Evolutionary conservation across 208 protist species (phyloP).

Genomic region (Zelonia costaricensis): DNA sequence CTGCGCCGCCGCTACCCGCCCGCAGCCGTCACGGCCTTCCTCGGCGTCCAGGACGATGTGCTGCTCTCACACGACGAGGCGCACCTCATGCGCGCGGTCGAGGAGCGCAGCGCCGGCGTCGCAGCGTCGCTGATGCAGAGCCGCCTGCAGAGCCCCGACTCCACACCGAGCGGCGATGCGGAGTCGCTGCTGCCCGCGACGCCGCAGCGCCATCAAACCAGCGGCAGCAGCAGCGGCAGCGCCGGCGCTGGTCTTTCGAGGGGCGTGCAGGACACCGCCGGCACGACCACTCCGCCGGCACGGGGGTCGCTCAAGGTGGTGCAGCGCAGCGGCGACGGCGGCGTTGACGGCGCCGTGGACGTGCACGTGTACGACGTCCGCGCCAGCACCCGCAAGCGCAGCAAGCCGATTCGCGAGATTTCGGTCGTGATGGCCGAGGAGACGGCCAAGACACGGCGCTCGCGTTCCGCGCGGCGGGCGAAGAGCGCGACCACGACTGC

Average conservation of each 20-base stretch:
- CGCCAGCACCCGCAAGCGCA: slow-evolving; percentile 49
- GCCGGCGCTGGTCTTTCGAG: too few species aligned
- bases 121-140: slow-evolving; percentile 62
- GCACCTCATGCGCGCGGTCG: slow-evolving; percentile 74
- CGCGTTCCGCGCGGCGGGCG: slow-evolving; percentile 8
- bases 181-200: slow-evolving; percentile 4
- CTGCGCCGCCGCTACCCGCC: slow-evolving; percentile 74
- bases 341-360: slow-evolving; percentile 53
- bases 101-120: slow-evolving; percentile 81
- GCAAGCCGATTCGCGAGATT: slow-evolving; percentile 82
- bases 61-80: slow-evolving; percentile 79
- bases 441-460: slow-evolving; percentile 42
- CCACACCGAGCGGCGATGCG: not conserved
- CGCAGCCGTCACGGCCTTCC: slow-evolving; percentile 60
- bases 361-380: slow-evolving; percentile 90
- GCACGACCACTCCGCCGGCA: slow-evolving; percentile 9
- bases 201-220: slow-evolving; percentile 6
- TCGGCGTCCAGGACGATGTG: slow-evolving; percentile 88
- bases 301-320: slow-evolving; percentile 73
- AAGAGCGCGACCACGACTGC: slow-evolving; percentile 3
- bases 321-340: slow-evolving; percentile 43
- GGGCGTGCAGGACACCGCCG: not conserved
- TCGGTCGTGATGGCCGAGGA: slow-evolving; percentile 79
- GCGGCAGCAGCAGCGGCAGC: slow-evolving; percentile 3
- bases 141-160: slow-evolving; percentile 37